A percentile compares a stretch with the other conserved stretches of the same genome.
These are phyloP conservation scores for Pyrenophora teres DNA, from an alignment of 2,329 filamentous ascomycete species.

Conservation along the genomic window DNA sequence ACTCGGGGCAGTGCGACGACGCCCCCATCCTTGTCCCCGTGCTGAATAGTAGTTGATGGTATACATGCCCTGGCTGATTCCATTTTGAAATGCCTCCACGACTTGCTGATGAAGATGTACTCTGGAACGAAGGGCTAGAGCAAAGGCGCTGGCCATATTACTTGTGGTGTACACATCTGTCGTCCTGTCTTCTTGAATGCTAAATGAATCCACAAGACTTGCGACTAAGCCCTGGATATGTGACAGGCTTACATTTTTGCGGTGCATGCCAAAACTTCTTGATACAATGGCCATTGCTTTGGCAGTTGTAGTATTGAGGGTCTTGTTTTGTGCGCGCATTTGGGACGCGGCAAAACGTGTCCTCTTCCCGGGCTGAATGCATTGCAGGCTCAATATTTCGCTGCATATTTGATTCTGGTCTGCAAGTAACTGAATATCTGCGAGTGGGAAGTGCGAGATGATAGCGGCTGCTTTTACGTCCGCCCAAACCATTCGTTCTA, in stretches of 20 bases:
- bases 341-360: neutral
- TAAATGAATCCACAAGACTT: constrained; percentile 2
- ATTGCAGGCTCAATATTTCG: neutral
- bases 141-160: constrained; percentile 7
- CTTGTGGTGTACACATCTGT: neutral
- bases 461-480: neutral
- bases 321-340: constrained; percentile 1
- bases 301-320: neutral
- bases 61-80: neutral
- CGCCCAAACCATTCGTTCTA: constrained; percentile 5
- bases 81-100: constrained; percentile 7
- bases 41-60: neutral
- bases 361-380: neutral
- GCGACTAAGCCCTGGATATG: constrained; percentile 13
- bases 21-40: no score
- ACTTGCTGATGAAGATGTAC: neutral
- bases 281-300: neutral
- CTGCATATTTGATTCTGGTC: neutral
- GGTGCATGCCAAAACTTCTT: constrained; percentile 4
- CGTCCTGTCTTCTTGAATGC: neutral
- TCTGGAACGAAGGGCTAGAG: neutral
- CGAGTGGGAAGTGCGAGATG: neutral
- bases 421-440: neutral
- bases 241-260: rapidly evolving
- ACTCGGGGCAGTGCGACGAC: no score